Conservation (phyloP, 306 rosid genomes). For the Cyamopsis tetragonoloba region DNA sequence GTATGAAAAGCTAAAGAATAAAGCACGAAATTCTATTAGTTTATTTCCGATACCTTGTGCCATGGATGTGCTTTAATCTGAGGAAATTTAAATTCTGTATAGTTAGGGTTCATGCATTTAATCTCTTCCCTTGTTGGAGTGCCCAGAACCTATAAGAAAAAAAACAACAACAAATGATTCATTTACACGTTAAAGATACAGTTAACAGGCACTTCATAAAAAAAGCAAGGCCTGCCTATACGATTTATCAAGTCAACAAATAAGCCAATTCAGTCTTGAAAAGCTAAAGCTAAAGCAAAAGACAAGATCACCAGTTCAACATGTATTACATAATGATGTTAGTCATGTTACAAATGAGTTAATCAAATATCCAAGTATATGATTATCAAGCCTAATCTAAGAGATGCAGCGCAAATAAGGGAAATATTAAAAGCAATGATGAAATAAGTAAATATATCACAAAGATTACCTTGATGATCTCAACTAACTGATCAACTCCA, state of each 20-base stretch:
- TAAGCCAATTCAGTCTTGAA: background rate
- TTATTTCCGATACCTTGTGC: constrained; percentile 71
- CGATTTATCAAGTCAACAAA: constrained; percentile 7
- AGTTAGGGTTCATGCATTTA: constrained; percentile 98
- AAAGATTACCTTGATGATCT: constrained; percentile 81
- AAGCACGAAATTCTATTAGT: background rate
- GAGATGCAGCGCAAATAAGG: background rate
- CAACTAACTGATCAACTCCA: constrained; percentile 98
- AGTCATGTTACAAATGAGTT: background rate
- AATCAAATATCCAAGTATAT: background rate
- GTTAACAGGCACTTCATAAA: background rate
- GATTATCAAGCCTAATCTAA: background rate
- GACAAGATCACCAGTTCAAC: background rate
- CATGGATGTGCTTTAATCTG: constrained; percentile 99
- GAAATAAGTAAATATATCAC: background rate
- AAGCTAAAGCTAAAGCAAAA: constrained; percentile 9
- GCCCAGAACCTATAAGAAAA: constrained; percentile 71
- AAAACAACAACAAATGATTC: constrained; percentile 21
- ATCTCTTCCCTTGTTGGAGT: constrained; percentile 99
- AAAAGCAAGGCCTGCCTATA: background rate
- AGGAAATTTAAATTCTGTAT: constrained; percentile 96
- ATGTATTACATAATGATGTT: background rate
- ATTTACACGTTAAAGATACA: constrained; percentile 5
- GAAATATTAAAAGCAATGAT: background rate
- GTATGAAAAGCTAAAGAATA: background rate